Evolutionary conservation across 345 rosid genomes (phyloP).

Genomic region (Psidium guajava): DNA sequence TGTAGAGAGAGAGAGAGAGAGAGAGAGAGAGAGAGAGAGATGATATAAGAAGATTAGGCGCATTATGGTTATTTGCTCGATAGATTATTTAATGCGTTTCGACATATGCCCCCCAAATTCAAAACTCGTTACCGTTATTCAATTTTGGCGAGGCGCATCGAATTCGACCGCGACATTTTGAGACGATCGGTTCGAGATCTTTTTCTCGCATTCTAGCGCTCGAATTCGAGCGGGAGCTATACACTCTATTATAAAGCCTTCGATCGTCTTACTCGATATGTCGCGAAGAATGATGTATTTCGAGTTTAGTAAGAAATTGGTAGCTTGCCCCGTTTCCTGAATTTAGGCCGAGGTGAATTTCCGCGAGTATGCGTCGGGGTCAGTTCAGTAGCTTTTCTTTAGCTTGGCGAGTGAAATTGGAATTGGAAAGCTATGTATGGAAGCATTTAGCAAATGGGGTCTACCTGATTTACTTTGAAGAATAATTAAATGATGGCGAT

Average conservation of each 20-base stretch:
- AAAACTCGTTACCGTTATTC: not conserved
- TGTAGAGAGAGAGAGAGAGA: not conserved
- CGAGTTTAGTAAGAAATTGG: too few species aligned
- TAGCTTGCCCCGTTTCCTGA: not conserved
- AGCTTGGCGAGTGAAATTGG: not conserved
- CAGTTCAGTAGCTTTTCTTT: too few species aligned
- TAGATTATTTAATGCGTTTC: not conserved
- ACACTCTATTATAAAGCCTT: not conserved
- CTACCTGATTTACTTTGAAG: not conserved
- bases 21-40: not conserved
- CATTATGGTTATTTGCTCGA: not conserved
- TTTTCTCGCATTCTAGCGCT: not conserved
- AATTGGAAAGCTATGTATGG: not conserved
- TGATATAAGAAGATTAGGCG: not conserved
- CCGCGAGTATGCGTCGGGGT: fast-evolving
- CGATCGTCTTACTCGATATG: too few species aligned
- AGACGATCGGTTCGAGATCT: not conserved
- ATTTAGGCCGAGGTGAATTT: not conserved
- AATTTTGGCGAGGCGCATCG: fast-evolving
- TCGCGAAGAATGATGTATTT: too few species aligned
- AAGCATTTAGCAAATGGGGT: not conserved
- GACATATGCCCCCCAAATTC: not conserved
- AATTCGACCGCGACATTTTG: not conserved
- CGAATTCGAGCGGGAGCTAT: fast-evolving
- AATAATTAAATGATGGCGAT: not conserved